Percentiles rank a stretch among this genome's conserved stretches.
Conservation (phyloP, 2,329 filamentous ascomycete species). For the Penicillium hordei region DNA sequence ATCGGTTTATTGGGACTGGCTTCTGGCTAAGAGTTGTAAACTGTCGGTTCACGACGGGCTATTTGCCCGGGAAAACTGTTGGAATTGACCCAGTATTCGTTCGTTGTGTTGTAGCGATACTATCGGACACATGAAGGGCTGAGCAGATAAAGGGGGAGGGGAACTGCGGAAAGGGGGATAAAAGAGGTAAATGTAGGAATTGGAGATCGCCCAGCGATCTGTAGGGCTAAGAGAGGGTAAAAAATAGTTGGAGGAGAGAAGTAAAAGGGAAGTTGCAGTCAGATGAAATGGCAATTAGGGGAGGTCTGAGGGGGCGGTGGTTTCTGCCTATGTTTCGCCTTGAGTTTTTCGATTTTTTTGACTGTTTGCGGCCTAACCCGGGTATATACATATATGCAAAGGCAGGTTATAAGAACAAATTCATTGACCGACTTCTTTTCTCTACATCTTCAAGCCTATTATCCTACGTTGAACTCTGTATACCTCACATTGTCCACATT, state of each 20-base stretch:
- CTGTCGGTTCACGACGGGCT: constrained; percentile 23
- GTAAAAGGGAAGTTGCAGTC: background rate
- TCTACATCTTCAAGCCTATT: background rate
- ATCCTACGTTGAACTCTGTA: background rate
- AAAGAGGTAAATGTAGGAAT: constrained; percentile 10
- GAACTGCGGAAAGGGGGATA: constrained; percentile 3
- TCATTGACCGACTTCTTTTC: background rate
- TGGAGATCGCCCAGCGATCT: constrained; percentile 34
- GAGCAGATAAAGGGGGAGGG: constrained; percentile 15
- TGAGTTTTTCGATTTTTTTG: background rate
- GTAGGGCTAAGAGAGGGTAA: constrained; percentile 2
- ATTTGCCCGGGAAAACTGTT: constrained; percentile 25
- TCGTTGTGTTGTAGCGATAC: constrained; percentile 23
- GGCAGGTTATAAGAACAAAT: background rate
- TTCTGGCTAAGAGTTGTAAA: background rate
- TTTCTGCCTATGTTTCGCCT: constrained; percentile 12
- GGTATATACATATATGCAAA: background rate
- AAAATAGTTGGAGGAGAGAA: constrained; percentile 9
- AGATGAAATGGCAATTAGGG: constrained; percentile 4
- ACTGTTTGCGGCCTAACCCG: constrained; percentile 3
- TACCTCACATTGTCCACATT: constrained; percentile 2
- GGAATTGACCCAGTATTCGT: constrained; percentile 25
- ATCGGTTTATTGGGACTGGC: constrained; percentile 1
- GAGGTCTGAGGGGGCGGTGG: constrained; percentile 5
- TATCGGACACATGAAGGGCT: constrained; percentile 40